Base-by-base conservation (phyloP, 2,329 filamentous ascomycete species). In the Helotiales sp. region DNA sequence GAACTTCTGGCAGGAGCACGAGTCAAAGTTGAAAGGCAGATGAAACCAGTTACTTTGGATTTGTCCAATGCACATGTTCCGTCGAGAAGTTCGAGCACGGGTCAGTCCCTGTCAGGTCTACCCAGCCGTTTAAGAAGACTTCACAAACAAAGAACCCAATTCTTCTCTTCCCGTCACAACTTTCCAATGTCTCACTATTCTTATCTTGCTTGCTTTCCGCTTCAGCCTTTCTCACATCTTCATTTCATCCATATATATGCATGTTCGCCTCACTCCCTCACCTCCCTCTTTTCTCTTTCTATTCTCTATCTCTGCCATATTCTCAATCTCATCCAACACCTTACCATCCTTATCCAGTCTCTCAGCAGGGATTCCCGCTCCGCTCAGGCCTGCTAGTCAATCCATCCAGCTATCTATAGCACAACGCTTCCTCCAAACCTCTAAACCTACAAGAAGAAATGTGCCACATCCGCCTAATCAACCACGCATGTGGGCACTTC, bases 1-100 rank as follows among this genome's bases (percentile, higher is more conserved):
- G 77, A 90, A 91, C 69, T 97, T 97, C 76, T 98, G 95, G 95
- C 81, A 90, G 67, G 84, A 90, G 73, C 90, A 96, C 78, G 91
- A 92, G 78, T 83, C 83, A 62, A 83, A 84, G 66, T 81, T 97
- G 71, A 86, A 88, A 70, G 90, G 91, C 74, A 86, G 91, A 74
- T 96, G 58, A 72, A 45, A 32, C 54, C n/a, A n/a, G n/a, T n/a
- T n/a, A n/a, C n/a, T n/a, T n/a, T n/a, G n/a, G n/a, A n/a, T n/a
- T n/a, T n/a, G n/a, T n/a, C n/a, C n/a, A n/a, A n/a, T n/a, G n/a
- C n/a, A n/a, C n/a, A n/a, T n/a, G n/a, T n/a, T 37, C 15, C n/a
- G 24, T 52, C n/a, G 49, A n/a, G 49, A 30, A 52, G 22, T 28
- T 7, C 6, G 24, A 30, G 49, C 24, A 30, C 8, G 49, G 13